Evolutionary conservation across 495 filamentous ascomycete genomes (phyloP).

Genomic region (Neurospora sp.): DNA sequence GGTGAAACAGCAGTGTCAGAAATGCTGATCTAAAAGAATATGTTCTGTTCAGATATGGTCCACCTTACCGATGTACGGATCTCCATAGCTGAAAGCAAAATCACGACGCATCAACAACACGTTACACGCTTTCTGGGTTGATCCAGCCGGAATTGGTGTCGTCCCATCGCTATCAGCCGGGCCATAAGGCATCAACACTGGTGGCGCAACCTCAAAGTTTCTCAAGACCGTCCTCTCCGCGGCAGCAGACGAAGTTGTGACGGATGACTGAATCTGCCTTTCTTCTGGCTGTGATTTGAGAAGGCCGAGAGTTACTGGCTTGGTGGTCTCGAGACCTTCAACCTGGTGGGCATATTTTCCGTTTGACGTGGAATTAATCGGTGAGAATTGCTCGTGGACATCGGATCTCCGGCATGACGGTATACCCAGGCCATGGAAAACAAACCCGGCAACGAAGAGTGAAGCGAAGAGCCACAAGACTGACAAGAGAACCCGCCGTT

Average conservation of each 20-base stretch:
- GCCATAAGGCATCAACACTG: conserved; percentile 42
- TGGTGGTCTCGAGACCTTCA: not conserved
- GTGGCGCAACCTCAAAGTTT: conserved; percentile 61
- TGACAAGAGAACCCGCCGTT: not conserved
- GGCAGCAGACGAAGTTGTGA: conserved; percentile 9
- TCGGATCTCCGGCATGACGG: not conserved
- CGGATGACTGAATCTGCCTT: not conserved
- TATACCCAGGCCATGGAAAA: not conserved
- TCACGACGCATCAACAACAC: conserved; percentile 57
- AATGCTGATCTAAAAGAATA: not conserved
- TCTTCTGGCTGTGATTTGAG: not conserved
- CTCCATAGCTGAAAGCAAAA: conserved; percentile 69
- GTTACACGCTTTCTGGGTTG: conserved; percentile 33
- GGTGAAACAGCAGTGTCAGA: not conserved
- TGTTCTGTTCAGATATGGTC: not conserved
- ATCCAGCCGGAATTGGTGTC: conserved; percentile 7
- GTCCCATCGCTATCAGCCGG: conserved; percentile 27
- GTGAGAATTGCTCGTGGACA: not conserved
- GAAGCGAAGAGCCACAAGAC: not conserved
- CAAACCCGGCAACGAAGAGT: not conserved
- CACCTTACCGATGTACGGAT: conserved; percentile 64
- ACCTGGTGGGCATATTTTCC: not conserved
- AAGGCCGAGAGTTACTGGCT: not conserved
- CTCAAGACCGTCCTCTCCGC: conserved; percentile 32
- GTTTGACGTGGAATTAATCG: not conserved